These are phyloP conservation scores for Lachnellula arida DNA, from an alignment of 2,329 filamentous ascomycete genomes.

Conservation along the genomic window DNA sequence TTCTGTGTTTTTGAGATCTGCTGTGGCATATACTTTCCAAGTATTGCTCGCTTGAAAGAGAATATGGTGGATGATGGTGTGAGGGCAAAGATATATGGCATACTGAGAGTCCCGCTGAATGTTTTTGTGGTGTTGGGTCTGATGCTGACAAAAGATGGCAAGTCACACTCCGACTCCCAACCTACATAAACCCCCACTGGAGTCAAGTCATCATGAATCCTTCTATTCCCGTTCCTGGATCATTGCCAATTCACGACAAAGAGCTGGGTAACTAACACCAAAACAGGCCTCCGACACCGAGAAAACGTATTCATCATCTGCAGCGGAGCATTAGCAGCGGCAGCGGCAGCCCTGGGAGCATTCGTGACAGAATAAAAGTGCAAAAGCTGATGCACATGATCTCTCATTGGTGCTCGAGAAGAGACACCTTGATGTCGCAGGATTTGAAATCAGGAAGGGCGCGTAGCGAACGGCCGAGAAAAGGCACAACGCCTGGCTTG, in stretches of 20 bases:
- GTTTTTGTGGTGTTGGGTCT: constrained; percentile 47
- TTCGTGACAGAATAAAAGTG: neutral
- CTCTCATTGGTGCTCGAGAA: neutral
- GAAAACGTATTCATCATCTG: constrained; percentile 8
- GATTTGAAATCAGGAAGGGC: neutral
- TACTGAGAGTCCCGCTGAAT: constrained; percentile 54
- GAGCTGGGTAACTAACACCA: constrained; percentile 2
- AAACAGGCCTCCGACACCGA: constrained; percentile 2
- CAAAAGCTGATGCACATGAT: neutral
- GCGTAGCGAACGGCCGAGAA: too few relatives aligned
- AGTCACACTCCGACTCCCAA: neutral
- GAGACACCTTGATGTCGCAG: constrained; percentile 2
- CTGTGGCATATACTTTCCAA: constrained; percentile 53
- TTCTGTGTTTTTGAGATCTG: constrained; percentile 53
- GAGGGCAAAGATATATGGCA: constrained; percentile 49
- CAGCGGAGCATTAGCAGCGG: constrained; percentile 4
- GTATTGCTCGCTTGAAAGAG: constrained; percentile 49
- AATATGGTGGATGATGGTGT: constrained; percentile 46
- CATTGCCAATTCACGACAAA: neutral
- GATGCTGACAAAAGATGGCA: constrained; percentile 40
- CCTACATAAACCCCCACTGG: too few relatives aligned
- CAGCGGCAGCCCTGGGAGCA: constrained; percentile 2
- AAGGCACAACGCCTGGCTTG: neutral
- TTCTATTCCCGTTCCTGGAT: neutral
- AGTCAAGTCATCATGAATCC: neutral